phyloP scores from a whole-genome alignment of 768 basidiomycete species.

The Panaeolus papilionaceus region DNA sequence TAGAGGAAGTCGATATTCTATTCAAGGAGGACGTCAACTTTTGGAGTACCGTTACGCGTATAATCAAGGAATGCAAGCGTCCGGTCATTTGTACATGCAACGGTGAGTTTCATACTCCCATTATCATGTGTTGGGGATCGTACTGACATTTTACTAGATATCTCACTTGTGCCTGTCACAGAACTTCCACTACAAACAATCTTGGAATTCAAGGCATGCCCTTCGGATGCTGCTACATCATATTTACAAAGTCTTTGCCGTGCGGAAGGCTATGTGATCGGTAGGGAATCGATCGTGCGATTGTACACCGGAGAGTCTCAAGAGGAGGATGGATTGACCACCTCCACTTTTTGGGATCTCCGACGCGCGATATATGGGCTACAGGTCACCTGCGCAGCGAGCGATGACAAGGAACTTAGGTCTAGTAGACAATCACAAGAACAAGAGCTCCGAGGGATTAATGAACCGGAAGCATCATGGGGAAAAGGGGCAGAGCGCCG shows the following conservation, averaged over 20 bases:
- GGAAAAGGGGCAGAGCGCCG: not conserved
- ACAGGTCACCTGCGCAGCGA: conserved; percentile 56
- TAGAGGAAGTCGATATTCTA: conserved; percentile 96
- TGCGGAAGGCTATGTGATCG: conserved; percentile 57
- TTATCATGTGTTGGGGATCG: conserved; percentile 22
- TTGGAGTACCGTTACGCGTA: conserved; percentile 80
- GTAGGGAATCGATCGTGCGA: conserved; percentile 46
- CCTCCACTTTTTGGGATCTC: conserved; percentile 54
- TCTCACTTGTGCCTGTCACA: conserved; percentile 68
- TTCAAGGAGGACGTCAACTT: conserved; percentile 88
- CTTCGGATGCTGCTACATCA: conserved; percentile 57
- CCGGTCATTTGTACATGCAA: conserved; percentile 97
- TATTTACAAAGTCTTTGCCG: conserved; percentile 73
- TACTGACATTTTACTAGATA: conserved; percentile 51
- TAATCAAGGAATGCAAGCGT: conserved; percentile 84
- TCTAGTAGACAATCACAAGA: conserved; percentile 11
- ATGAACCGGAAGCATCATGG: conserved; percentile 10
- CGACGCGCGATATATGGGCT: conserved; percentile 67
- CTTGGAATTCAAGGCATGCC: conserved; percentile 69
- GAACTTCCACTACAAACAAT: conserved; percentile 82
- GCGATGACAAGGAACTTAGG: conserved; percentile 1
- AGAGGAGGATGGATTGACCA: conserved; percentile 28
- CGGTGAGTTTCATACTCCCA: conserved; percentile 56
- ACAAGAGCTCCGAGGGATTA: conserved; percentile 14
- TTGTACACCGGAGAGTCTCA: conserved; percentile 45